Conservation (phyloP, 2,329 filamentous ascomycete species). For the Botrytis elliptica region DNA sequence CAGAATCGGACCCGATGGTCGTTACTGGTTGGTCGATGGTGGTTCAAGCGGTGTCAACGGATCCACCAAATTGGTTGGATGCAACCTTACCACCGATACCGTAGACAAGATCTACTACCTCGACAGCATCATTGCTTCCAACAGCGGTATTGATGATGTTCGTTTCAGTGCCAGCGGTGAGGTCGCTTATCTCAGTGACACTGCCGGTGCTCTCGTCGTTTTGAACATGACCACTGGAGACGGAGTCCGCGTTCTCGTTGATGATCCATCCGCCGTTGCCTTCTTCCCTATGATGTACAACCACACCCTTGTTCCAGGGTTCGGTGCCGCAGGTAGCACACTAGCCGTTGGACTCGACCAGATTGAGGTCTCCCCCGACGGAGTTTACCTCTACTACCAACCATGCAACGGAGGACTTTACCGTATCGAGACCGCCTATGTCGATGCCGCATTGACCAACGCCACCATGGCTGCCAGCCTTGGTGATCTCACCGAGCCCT, state of each 20-base stretch:
- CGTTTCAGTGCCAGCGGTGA: slow-evolving; percentile 48
- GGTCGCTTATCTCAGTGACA: slow-evolving; percentile 72
- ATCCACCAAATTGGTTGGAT: slow-evolving; percentile 39
- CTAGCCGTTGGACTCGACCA: slow-evolving; percentile 41
- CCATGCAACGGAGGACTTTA: slow-evolving; percentile 41
- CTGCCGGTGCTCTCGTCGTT: slow-evolving; percentile 51
- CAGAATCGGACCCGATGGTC: background rate
- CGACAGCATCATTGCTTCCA: slow-evolving; percentile 37
- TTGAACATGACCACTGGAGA: slow-evolving; percentile 35
- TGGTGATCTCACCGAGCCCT: slow-evolving; percentile 35
- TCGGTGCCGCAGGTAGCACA: slow-evolving; percentile 26
- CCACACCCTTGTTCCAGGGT: slow-evolving; percentile 32
- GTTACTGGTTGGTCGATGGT: slow-evolving; percentile 7
- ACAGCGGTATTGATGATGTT: slow-evolving; percentile 41
- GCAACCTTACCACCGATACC: slow-evolving; percentile 31
- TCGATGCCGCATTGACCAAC: slow-evolving; percentile 41
- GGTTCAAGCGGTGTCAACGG: slow-evolving; percentile 15
- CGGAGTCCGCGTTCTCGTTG: slow-evolving; percentile 36
- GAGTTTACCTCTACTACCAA: slow-evolving; percentile 42
- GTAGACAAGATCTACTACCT: slow-evolving; percentile 40
- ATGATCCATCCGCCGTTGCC: slow-evolving; percentile 33
- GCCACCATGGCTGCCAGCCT: slow-evolving; percentile 36
- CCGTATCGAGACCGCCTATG: slow-evolving; percentile 39
- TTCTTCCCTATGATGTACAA: slow-evolving; percentile 39
- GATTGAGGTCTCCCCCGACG: slow-evolving; percentile 43